These are phyloP conservation scores for Torulaspora quercuum DNA, from an alignment of 805 yeast genomes.

Conservation along the genomic window DNA sequence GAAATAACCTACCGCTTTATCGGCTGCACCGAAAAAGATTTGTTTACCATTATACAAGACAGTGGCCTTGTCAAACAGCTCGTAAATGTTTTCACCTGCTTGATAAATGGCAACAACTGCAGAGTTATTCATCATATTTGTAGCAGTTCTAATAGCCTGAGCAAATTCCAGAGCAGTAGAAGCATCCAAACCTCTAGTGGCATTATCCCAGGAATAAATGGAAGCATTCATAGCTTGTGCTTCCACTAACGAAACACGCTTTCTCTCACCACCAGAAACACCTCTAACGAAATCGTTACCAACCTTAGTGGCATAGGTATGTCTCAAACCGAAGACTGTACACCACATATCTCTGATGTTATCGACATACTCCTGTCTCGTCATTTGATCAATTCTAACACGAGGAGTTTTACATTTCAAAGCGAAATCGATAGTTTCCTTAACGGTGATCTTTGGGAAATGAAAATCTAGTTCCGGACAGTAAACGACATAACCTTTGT, in stretches of 20 bases:
- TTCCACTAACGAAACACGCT: slow-evolving; percentile 68
- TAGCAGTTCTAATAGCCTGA: slow-evolving; percentile 55
- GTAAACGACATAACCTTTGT: slow-evolving; percentile 49
- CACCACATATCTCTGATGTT: slow-evolving; percentile 41
- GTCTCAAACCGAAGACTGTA: slow-evolving; percentile 52
- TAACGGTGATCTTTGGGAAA: slow-evolving; percentile 50
- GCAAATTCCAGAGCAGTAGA: slow-evolving; percentile 67
- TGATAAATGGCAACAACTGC: slow-evolving; percentile 66
- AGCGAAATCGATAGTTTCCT: slow-evolving; percentile 50
- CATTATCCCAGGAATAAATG: slow-evolving; percentile 63
- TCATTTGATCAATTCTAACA: slow-evolving; percentile 42
- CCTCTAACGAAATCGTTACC: slow-evolving; percentile 69
- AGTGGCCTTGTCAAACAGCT: slow-evolving; percentile 58
- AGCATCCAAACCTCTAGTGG: slow-evolving; percentile 68
- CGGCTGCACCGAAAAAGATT: slow-evolving; percentile 55
- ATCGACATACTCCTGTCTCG: slow-evolving; percentile 41
- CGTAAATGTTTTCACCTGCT: slow-evolving; percentile 62
- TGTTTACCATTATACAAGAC: slow-evolving; percentile 60
- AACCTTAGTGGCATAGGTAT: slow-evolving; percentile 59
- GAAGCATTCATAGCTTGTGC: slow-evolving; percentile 53
- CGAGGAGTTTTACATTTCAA: slow-evolving; percentile 48
- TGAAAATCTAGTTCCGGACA: slow-evolving; percentile 51
- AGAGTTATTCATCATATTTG: slow-evolving; percentile 53
- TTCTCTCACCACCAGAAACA: slow-evolving; percentile 70
- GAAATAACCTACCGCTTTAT: slow-evolving; percentile 53